Evolutionary conservation across 768 basidiomycete species (phyloP).

Genomic region (Tubosaeta brunneosetosa): DNA sequence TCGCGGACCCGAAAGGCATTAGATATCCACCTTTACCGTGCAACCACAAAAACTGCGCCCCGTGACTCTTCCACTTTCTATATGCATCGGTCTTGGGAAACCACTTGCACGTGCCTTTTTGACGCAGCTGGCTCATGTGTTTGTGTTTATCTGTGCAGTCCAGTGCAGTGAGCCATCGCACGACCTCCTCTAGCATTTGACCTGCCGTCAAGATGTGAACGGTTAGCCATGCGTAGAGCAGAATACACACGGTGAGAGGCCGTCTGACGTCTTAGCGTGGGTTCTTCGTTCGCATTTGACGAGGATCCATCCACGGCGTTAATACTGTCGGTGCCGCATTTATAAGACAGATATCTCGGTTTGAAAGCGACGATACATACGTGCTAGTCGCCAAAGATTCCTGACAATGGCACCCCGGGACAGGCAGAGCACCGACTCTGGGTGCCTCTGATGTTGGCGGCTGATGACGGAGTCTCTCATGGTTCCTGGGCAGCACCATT

Average conservation of each 20-base stretch:
- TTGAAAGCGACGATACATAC: background rate
- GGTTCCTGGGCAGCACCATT: background rate
- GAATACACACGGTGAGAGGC: no score
- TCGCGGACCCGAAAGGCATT: background rate
- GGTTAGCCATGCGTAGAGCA: background rate
- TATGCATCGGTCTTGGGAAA: background rate
- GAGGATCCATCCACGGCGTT: background rate
- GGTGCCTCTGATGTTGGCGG: background rate
- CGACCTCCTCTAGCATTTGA: background rate
- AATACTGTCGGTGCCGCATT: no score
- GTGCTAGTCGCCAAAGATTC: background rate
- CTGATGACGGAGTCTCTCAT: no score
- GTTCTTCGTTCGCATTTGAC: no score
- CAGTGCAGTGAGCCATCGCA: background rate
- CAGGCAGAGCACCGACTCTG: background rate
- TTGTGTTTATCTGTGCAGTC: background rate
- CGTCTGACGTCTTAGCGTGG: background rate
- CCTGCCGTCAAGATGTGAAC: background rate
- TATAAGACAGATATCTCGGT: no score
- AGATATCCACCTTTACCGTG: background rate
- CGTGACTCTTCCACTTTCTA: background rate
- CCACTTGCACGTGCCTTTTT: slow-evolving; percentile 1
- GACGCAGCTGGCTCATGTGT: background rate
- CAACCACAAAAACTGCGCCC: slow-evolving; percentile 1
- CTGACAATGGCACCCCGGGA: no score